Conservation (phyloP, 2,329 filamentous ascomycete species). For the Sarocladium oryzae region DNA sequence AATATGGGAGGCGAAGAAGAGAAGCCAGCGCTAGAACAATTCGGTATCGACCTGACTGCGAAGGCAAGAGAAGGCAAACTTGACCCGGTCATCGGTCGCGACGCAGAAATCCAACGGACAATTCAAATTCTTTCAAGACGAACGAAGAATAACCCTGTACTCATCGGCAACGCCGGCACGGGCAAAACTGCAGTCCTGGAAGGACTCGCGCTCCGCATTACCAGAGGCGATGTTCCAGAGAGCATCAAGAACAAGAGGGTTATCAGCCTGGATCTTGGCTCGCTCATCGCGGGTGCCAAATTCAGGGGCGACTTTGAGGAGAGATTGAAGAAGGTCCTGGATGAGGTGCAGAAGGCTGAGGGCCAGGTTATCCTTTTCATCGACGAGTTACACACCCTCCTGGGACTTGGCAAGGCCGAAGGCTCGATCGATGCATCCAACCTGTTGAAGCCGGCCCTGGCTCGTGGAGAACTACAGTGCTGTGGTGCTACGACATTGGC, state of each 20-base stretch:
- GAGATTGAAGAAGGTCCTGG: conserved; percentile 80
- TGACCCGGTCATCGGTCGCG: conserved; percentile 91
- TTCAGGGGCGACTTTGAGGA: conserved; percentile 97
- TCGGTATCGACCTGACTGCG: conserved; percentile 82
- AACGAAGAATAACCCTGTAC: conserved; percentile 92
- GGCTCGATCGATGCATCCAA: conserved; percentile 96
- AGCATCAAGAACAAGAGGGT: conserved; percentile 93
- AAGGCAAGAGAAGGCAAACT: conserved; percentile 82
- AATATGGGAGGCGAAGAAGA: conserved; percentile 69
- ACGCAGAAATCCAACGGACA: conserved; percentile 84
- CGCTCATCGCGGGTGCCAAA: conserved; percentile 90
- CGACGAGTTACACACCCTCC: conserved; percentile 85
- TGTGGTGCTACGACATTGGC: conserved; percentile 90
- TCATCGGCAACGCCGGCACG: conserved; percentile 87
- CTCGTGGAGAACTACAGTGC: conserved; percentile 87
- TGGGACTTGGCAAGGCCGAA: conserved; percentile 90
- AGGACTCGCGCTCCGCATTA: conserved; percentile 82
- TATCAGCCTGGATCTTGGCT: conserved; percentile 79
- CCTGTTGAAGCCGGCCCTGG: conserved; percentile 86
- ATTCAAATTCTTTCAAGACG: conserved; percentile 89
- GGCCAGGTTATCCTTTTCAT: conserved; percentile 92
- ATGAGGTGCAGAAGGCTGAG: conserved; percentile 82
- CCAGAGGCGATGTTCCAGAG: conserved; percentile 88
- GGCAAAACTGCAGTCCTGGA: conserved; percentile 94
- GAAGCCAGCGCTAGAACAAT: conserved; percentile 86